Conservation (phyloP, 495 filamentous ascomycete genomes). For the Xylaria nigripes region DNA sequence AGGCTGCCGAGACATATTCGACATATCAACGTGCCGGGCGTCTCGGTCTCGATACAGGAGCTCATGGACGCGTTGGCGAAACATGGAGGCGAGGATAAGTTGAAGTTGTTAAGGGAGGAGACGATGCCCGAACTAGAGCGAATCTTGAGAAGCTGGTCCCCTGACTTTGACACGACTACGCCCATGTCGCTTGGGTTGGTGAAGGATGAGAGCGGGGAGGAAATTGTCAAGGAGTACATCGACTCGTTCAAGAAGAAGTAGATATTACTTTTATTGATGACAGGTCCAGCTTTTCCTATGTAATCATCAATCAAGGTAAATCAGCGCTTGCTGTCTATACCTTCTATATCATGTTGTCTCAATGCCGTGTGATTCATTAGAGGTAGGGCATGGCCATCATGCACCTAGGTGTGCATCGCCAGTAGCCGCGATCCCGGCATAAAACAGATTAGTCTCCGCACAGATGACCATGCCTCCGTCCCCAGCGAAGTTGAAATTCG, state of each 20-base stretch:
- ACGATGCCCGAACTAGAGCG: conserved; percentile 57
- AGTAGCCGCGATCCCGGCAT: conserved; percentile 38
- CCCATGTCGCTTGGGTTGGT: conserved; percentile 53
- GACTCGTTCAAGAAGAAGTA: conserved; percentile 29
- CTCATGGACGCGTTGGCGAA: conserved; percentile 65
- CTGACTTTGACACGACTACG: conserved; percentile 53
- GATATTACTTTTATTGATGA: not conserved
- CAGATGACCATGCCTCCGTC: conserved; percentile 44
- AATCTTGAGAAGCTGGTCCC: conserved; percentile 69
- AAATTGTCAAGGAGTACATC: conserved; percentile 45
- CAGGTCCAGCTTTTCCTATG: no score
- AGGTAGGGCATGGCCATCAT: not conserved
- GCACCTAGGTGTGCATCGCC: conserved; percentile 24
- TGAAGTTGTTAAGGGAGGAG: conserved; percentile 56
- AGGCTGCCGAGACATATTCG: conserved; percentile 49
- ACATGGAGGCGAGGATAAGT: conserved; percentile 60
- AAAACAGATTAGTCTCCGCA: conserved; percentile 43
- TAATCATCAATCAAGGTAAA: no score
- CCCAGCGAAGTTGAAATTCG: conserved; percentile 53
- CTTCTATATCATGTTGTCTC: no score
- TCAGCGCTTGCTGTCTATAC: no score
- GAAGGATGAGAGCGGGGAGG: conserved; percentile 49
- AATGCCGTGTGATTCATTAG: no score
- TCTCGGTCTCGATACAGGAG: conserved; percentile 62
- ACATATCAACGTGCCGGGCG: conserved; percentile 65